Conservation (phyloP, 2,329 filamentous ascomycete species). For the Pseudocercospora pini-densiflorae region DNA sequence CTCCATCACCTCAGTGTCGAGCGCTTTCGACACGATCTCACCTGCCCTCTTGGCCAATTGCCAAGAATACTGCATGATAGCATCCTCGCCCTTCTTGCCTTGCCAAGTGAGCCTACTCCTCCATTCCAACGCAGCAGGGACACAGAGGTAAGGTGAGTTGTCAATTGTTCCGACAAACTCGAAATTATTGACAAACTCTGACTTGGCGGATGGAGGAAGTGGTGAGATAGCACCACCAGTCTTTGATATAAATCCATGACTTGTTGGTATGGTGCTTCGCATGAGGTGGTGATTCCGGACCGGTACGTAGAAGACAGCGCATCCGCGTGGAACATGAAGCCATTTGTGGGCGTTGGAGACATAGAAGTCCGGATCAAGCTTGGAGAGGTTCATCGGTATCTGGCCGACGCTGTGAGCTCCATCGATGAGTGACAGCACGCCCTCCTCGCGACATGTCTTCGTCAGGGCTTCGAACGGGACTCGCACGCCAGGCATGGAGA, state of each 20-base stretch:
- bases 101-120: conserved; percentile 49
- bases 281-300: conserved; percentile 75
- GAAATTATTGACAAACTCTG: conserved; percentile 70
- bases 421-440: conserved; percentile 76
- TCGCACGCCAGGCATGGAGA: conserved; percentile 75
- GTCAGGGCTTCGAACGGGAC: conserved; percentile 77
- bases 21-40: conserved; percentile 60
- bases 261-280: conserved; percentile 75
- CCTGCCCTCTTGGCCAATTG: conserved; percentile 68
- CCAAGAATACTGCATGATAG: conserved; percentile 67
- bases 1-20: conserved; percentile 75
- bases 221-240: conserved; percentile 39
- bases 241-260: conserved; percentile 72
- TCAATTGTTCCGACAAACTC: conserved; percentile 70
- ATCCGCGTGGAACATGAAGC: conserved; percentile 79
- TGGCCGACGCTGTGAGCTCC: conserved; percentile 86
- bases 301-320: conserved; percentile 81
- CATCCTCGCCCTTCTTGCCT: conserved; percentile 67
- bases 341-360: conserved; percentile 90
- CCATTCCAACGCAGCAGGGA: conserved; percentile 72
- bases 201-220: conserved; percentile 54
- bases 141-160: conserved; percentile 70
- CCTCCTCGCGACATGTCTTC: conserved; percentile 66
- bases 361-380: conserved; percentile 81
- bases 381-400: conserved; percentile 68